Conservation (phyloP, 495 filamentous ascomycete species). For the Aspergillus diversus region DNA sequence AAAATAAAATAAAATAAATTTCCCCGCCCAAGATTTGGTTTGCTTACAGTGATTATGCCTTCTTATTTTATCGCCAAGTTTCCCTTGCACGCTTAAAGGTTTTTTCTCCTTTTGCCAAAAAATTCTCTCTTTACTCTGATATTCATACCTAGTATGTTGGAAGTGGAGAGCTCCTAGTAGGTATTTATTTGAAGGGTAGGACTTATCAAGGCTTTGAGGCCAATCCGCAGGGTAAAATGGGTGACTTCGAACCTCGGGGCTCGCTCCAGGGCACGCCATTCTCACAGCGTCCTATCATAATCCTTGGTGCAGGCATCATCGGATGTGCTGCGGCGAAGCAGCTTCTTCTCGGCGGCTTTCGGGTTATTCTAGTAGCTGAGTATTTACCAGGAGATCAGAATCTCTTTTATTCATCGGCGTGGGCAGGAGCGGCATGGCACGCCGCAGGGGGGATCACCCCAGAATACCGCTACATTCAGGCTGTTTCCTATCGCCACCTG, state of each 20-base stretch:
- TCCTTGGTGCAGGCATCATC: slow-evolving; percentile 49
- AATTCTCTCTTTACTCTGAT: background rate
- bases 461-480: slow-evolving; percentile 45
- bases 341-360: slow-evolving; percentile 42
- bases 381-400: slow-evolving; percentile 47
- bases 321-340: slow-evolving; percentile 47
- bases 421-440: slow-evolving; percentile 53
- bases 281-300: slow-evolving; percentile 42
- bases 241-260: slow-evolving; percentile 20
- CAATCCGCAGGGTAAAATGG: slow-evolving; percentile 27
- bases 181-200: background rate
- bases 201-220: background rate
- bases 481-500: slow-evolving; percentile 42
- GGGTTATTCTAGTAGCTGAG: slow-evolving; percentile 45
- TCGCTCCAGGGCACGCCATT: slow-evolving; percentile 29
- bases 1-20: background rate
- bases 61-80: background rate
- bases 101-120: background rate
- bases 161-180: background rate
- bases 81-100: background rate
- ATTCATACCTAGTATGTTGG: background rate
- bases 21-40: background rate
- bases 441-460: slow-evolving; percentile 44
- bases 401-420: slow-evolving; percentile 49
- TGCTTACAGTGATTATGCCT: background rate